phyloP scores from a whole-genome alignment of 176 grass and related monocot genomes.

The Musa itinerans region DNA sequence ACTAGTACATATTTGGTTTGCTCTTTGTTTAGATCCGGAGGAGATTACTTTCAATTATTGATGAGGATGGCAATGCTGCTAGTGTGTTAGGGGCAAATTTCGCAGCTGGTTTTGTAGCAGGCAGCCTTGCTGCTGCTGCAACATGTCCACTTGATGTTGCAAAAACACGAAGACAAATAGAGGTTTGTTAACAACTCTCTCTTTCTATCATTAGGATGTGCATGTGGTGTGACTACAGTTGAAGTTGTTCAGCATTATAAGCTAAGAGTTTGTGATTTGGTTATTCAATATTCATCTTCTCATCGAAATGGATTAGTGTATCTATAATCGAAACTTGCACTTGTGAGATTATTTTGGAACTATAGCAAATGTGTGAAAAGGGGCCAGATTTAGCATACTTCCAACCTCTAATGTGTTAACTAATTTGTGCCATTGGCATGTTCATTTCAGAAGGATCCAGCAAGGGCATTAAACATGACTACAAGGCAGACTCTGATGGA shows the following conservation, averaged over 20 bases:
- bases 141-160: conserved; percentile 96
- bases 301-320: neutral
- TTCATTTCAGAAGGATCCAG: conserved; percentile 65
- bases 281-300: neutral
- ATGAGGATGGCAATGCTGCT: conserved; percentile 47
- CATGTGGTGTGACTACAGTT: too few species aligned
- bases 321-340: too few species aligned
- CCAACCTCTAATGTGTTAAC: neutral
- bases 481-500: conserved; percentile 75
- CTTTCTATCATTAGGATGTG: too few species aligned
- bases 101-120: conserved; percentile 76
- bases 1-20: conserved; percentile 7
- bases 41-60: conserved; percentile 59
- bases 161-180: conserved; percentile 88
- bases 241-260: too few species aligned
- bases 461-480: conserved; percentile 74
- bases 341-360: too few species aligned
- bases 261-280: too few species aligned
- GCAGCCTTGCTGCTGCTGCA: conserved; percentile 83
- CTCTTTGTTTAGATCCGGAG: conserved; percentile 44
- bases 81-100: conserved; percentile 76
- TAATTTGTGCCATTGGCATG: conserved; percentile 1
- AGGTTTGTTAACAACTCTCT: conserved; percentile 34
- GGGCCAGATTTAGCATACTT: too few species aligned
- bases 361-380: too few species aligned